Evolutionary conservation across 129 eudicot genomes (phyloP), one percentile per base, ranked within the genome.

Genomic region (Rutidosis leptorrhynchoides): DNA sequence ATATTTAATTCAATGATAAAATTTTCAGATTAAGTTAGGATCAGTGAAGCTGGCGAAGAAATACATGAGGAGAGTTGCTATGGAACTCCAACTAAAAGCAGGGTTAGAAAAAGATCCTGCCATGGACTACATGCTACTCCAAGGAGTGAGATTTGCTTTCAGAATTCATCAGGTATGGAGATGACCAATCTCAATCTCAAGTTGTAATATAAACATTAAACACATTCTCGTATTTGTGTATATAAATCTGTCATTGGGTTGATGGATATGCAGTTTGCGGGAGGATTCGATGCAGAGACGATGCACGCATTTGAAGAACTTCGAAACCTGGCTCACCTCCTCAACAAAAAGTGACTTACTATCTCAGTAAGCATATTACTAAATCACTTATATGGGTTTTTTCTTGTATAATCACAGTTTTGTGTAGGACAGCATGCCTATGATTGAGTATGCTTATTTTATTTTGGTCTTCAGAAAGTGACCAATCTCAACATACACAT

Each of bases 191-290:
- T n/a, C n/a, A n/a, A n/a, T n/a, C n/a, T n/a, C n/a, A n/a, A n/a
- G n/a, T n/a, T n/a, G n/a, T n/a, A n/a, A n/a, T n/a, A n/a, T n/a
- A n/a, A n/a, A n/a, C n/a, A n/a, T n/a, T n/a, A n/a, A n/a, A n/a
- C n/a, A n/a, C n/a, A n/a, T n/a, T n/a, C n/a, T n/a, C n/a, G n/a
- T n/a, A n/a, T n/a, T n/a, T n/a, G n/a, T n/a, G n/a, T n/a, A n/a
- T n/a, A n/a, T n/a, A n/a, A n/a, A n/a, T n/a, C n/a, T n/a, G n/a
- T n/a, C n/a, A n/a, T n/a, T n/a, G n/a, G n/a, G n/a, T n/a, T n/a
- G n/a, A n/a, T n/a, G n/a, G n/a, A n/a, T n/a, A n/a, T 79, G 82
- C 85, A 91, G 97, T 91, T 91, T 83, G 97, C 97, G 51, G 97
- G 96, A 77, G 97, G 97, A 58, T 91, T 91, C 83, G 97, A 91